Evolutionary conservation across 2,329 filamentous ascomycete species (phyloP).

Genomic region (Sphaerulina populicola): DNA sequence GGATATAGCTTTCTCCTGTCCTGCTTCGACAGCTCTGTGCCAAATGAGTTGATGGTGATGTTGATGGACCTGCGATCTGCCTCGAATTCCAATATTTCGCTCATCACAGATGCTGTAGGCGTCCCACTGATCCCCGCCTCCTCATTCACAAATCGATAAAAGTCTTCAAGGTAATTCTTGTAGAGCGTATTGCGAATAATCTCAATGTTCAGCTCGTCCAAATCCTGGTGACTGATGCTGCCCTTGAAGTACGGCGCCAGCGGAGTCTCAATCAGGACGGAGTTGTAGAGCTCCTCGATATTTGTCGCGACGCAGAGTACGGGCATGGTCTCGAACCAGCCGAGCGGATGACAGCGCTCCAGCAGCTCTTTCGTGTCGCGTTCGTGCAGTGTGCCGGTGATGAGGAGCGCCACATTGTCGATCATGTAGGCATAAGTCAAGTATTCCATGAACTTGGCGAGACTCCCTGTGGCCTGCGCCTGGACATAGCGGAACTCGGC

Average conservation of each 20-base stretch:
- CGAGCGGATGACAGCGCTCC: constrained; percentile 90
- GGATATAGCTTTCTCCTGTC: constrained; percentile 97
- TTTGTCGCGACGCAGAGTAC: constrained; percentile 96
- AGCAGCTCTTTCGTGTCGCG: constrained; percentile 91
- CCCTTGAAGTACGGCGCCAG: constrained; percentile 96
- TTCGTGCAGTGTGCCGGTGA: constrained; percentile 95
- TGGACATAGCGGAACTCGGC: constrained; percentile 95
- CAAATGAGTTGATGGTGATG: constrained; percentile 97
- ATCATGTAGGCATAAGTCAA: constrained; percentile 99
- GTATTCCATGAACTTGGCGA: constrained; percentile 95
- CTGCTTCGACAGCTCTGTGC: constrained; percentile 85
- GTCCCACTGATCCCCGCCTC: constrained; percentile 79
- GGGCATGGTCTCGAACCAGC: constrained; percentile 98
- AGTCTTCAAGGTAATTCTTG: constrained; percentile 99
- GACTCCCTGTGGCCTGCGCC: constrained; percentile 81
- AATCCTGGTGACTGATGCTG: constrained; percentile 86
- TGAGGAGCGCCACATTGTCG: constrained; percentile 94
- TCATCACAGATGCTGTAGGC: constrained; percentile 89
- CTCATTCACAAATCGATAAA: constrained; percentile 87
- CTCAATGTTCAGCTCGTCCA: constrained; percentile 98
- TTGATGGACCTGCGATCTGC: constrained; percentile 95
- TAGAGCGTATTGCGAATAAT: constrained; percentile 97
- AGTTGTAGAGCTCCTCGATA: constrained; percentile 98
- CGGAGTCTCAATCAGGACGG: constrained; percentile 91
- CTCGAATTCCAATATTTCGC: constrained; percentile 91